A percentile compares a stretch with the other conserved stretches of the same genome.
These are phyloP conservation scores for Colletotrichum orchidophilum DNA, from an alignment of 2,329 filamentous ascomycete genomes.

Conservation along the genomic window DNA sequence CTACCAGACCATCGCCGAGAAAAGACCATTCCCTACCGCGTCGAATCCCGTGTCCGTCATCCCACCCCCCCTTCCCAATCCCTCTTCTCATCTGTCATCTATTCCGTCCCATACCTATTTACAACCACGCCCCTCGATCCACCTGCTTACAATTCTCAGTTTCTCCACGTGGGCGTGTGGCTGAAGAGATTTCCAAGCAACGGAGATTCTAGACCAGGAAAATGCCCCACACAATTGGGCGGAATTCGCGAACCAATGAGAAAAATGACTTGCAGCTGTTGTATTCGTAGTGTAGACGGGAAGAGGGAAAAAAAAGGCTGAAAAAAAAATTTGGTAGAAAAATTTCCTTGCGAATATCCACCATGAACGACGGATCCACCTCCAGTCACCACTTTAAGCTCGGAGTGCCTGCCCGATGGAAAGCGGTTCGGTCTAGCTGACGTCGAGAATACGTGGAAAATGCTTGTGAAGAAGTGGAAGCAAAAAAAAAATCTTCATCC, in stretches of 20 bases:
- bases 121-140: background rate
- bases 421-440: conserved; percentile 8
- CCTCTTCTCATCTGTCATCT: background rate
- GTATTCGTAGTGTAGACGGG: background rate
- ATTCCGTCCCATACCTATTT: background rate
- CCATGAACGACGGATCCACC: conserved; percentile 2
- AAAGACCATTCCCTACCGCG: background rate
- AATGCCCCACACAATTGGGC: background rate
- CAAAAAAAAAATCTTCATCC: background rate
- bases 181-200: background rate
- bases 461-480: background rate
- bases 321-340: background rate
- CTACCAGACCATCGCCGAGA: background rate
- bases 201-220: background rate
- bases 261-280: background rate
- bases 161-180: conserved; percentile 15
- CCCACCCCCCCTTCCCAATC: too few species aligned
- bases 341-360: conserved; percentile 14
- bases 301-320: background rate
- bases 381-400: background rate
- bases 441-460: conserved; percentile 7
- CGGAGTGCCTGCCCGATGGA: background rate
- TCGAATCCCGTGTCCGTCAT: background rate
- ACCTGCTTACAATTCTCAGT: background rate
- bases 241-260: conserved; percentile 4